These are phyloP conservation scores for Cercospora brassicicola DNA, from an alignment of 2,329 filamentous ascomycete species.

Conservation along the genomic window DNA sequence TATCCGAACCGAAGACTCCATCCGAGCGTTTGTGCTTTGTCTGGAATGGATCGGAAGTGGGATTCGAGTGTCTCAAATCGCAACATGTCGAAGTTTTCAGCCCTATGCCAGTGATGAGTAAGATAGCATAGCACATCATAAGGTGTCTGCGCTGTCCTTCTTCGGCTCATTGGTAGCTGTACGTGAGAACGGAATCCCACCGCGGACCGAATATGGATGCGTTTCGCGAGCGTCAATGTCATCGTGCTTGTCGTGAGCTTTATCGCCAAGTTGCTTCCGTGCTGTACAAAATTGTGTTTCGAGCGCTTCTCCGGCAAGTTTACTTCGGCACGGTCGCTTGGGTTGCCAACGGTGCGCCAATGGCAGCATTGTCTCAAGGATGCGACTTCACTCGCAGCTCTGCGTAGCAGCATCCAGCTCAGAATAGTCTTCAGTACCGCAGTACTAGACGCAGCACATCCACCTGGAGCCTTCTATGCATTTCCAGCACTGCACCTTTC, in stretches of 20 bases:
- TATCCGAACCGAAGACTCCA: neutral
- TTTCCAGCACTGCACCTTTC: neutral
- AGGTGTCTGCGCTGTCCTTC: neutral
- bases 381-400: neutral
- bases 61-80: neutral
- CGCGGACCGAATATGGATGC: neutral
- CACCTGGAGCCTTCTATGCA: neutral
- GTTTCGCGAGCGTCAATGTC: neutral
- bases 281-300: neutral
- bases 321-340: neutral
- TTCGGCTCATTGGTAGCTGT: neutral
- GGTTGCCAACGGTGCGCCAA: neutral
- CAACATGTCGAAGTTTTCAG: neutral
- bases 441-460: neutral
- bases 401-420: neutral
- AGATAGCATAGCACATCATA: neutral
- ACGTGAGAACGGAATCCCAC: neutral
- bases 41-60: neutral
- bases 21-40: neutral
- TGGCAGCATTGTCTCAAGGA: neutral
- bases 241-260: neutral
- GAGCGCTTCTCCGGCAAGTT: neutral
- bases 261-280: neutral
- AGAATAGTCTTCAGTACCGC: neutral
- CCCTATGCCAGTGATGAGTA: neutral